These are phyloP conservation scores for Platanthera zijinensis DNA, from an alignment of 106 monocot species.

Conservation along the genomic window DNA sequence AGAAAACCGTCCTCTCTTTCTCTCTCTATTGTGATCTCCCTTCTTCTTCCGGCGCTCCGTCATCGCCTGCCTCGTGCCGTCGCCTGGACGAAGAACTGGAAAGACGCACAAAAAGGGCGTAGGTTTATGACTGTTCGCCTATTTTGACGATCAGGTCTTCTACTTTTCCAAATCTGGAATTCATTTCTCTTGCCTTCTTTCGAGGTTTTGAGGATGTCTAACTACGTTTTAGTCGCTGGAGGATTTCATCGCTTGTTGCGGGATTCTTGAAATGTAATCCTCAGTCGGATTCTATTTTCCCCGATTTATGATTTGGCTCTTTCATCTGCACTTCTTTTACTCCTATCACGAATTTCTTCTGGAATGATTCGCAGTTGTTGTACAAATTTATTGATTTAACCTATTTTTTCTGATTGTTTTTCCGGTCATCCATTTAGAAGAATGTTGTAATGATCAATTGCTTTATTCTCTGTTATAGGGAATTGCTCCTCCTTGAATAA, in stretches of 20 bases:
- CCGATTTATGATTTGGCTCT: not conserved
- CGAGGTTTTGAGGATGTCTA: not conserved
- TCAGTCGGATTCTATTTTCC: not conserved
- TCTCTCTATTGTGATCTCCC: not conserved
- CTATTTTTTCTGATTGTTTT: not conserved
- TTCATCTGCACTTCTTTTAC: not conserved
- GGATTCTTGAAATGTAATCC: not conserved
- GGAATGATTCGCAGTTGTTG: not conserved
- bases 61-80: not conserved
- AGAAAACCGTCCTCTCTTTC: not conserved
- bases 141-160: not conserved
- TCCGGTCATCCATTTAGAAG: not conserved
- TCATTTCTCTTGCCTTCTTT: not conserved
- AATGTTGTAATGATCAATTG: not conserved
- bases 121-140: not conserved
- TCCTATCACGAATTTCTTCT: not conserved
- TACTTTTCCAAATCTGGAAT: not conserved
- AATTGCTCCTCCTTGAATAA: not conserved
- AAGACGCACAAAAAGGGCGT: not conserved
- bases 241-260: not conserved
- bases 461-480: not conserved
- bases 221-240: not conserved
- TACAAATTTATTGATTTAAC: not conserved
- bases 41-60: not conserved
- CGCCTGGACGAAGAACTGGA: not conserved